Percentiles rank a stretch among this genome's conserved stretches.
phyloP scores from a whole-genome alignment of 2,329 filamentous ascomycete species.

The Venturia carpophila region DNA sequence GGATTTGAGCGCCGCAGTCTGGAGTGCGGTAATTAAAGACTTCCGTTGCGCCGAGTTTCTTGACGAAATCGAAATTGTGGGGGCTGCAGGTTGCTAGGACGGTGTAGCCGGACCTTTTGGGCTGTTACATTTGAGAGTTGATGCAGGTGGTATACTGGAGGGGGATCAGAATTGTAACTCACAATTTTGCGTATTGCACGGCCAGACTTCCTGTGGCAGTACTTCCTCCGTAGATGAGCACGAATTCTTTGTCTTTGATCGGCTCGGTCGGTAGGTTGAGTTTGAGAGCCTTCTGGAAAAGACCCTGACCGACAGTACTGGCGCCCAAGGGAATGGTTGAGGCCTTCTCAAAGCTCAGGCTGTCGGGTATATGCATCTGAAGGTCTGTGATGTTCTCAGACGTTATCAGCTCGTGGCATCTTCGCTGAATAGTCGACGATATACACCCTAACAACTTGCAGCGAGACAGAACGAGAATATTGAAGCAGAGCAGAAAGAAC shows the following conservation, averaged over 20 bases:
- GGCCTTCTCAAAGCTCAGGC: conserved; percentile 33
- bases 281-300: conserved; percentile 17
- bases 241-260: conserved; percentile 31
- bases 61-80: conserved; percentile 27
- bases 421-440: neutral
- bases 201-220: conserved; percentile 45
- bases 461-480: neutral
- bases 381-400: conserved; percentile 19
- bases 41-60: conserved; percentile 26
- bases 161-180: neutral
- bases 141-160: too few species aligned
- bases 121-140: neutral
- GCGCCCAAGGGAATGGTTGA: conserved; percentile 29
- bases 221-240: conserved; percentile 46
- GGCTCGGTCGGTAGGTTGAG: conserved; percentile 23
- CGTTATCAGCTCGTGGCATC: neutral
- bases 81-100: conserved; percentile 35
- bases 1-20: conserved; percentile 40
- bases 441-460: neutral
- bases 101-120: conserved; percentile 29
- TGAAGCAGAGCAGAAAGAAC: too few species aligned
- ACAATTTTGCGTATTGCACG: conserved; percentile 42
- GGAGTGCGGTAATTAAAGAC: conserved; percentile 33
- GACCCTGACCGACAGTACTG: conserved; percentile 17
- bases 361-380: conserved; percentile 25